Conservation (phyloP, 805 yeast species). For the Metschnikowia baotianmanensis region DNA sequence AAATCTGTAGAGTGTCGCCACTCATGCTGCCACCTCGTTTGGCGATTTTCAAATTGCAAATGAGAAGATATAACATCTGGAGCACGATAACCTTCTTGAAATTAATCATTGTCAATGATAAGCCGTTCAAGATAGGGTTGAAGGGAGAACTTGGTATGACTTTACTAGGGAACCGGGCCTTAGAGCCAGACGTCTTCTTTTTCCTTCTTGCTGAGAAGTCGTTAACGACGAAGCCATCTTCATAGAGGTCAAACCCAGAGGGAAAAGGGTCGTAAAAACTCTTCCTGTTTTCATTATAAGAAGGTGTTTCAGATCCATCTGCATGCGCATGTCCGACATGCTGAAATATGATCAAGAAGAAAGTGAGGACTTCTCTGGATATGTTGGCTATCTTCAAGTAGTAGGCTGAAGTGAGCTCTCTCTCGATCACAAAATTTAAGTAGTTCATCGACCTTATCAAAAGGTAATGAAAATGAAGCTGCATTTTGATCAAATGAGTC, state of each 20-base stretch:
- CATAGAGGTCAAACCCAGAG: conserved; percentile 39
- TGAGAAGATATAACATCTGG: conserved; percentile 42
- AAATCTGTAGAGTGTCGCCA: conserved; percentile 15
- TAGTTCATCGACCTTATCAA: conserved; percentile 43
- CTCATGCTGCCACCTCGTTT: conserved; percentile 26
- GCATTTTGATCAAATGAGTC: conserved; percentile 40
- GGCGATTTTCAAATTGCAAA: conserved; percentile 37
- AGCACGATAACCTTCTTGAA: conserved; percentile 41
- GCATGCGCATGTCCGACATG: conserved; percentile 27
- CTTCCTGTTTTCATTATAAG: conserved; percentile 1
- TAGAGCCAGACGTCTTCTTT: conserved; percentile 11
- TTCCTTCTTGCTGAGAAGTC: conserved; percentile 42
- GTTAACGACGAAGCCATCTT: conserved; percentile 45
- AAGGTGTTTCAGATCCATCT: conserved; percentile 1
- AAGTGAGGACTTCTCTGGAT: conserved; percentile 36
- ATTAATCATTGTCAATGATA: conserved; percentile 43
- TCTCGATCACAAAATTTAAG: conserved; percentile 38
- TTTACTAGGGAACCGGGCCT: conserved; percentile 9
- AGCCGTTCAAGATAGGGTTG: conserved; percentile 41
- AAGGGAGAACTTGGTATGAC: conserved; percentile 39
- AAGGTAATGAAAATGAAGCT: conserved; percentile 43
- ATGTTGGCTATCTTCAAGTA: conserved; percentile 36
- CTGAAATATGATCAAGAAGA: conserved; percentile 36
- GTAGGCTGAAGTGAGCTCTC: conserved; percentile 35
- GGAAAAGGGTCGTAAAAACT: conserved; percentile 3